Evolutionary conservation across 169 alveolate genomes (phyloP).

Genomic region (Gregarina niphandrodes): DNA sequence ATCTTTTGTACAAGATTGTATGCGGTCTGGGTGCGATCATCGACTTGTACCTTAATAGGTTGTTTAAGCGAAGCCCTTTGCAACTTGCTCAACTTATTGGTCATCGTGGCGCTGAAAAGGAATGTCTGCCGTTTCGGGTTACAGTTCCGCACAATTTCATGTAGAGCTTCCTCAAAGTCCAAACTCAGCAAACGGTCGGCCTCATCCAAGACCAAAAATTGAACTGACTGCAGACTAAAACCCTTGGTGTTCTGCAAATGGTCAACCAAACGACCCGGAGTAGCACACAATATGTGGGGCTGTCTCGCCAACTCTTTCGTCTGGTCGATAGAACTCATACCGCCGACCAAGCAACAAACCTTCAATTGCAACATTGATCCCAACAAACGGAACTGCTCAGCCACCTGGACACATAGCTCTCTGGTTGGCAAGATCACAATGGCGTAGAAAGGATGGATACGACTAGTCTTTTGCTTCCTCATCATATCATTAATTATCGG

Average conservation of each 20-base stretch:
- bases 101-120: slow-evolving; percentile 97
- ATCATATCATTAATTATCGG: slow-evolving; percentile 64
- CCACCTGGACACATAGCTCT: slow-evolving; percentile 88
- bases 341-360: slow-evolving; percentile 84
- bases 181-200: slow-evolving; percentile 52
- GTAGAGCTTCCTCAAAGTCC: slow-evolving; percentile 90
- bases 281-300: slow-evolving; percentile 87
- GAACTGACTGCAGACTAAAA: slow-evolving; percentile 41
- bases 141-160: slow-evolving; percentile 56
- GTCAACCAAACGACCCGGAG: slow-evolving; percentile 98
- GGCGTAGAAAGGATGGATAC: slow-evolving; percentile 13
- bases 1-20: slow-evolving; percentile 43
- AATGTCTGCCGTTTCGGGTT: slow-evolving; percentile 74
- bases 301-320: slow-evolving; percentile 72
- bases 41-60: slow-evolving; percentile 73
- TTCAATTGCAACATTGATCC: slow-evolving; percentile 52
- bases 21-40: slow-evolving; percentile 9
- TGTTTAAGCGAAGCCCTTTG: slow-evolving; percentile 77
- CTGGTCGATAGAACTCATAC: slow-evolving; percentile 80
- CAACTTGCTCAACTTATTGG: slow-evolving; percentile 79
- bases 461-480: background rate
- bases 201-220: slow-evolving; percentile 36
- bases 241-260: slow-evolving; percentile 93
- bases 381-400: slow-evolving; percentile 74
- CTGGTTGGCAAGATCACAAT: slow-evolving; percentile 70